Evolutionary conservation across 164 flowering plant genomes (phyloP).

Genomic region (Cinnamomum chago): DNA sequence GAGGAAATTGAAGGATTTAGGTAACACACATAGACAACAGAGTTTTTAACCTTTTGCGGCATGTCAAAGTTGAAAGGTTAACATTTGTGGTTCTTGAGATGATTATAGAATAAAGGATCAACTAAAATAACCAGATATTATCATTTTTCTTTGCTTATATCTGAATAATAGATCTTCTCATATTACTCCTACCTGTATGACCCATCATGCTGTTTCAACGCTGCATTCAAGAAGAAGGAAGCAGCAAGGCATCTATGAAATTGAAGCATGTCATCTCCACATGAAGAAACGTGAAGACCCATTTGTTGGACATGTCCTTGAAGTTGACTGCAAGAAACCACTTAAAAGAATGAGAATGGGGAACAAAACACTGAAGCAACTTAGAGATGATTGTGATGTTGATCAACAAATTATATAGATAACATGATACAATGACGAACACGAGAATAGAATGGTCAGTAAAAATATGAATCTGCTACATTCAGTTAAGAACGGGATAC

Average conservation of each 20-base stretch:
- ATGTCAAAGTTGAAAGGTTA: background rate
- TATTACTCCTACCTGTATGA: slow-evolving; percentile 58
- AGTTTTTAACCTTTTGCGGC: no score
- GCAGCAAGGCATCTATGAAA: slow-evolving; percentile 92
- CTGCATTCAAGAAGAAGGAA: slow-evolving; percentile 85
- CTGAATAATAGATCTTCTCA: background rate
- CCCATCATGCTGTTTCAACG: slow-evolving; percentile 79
- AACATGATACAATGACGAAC: no score
- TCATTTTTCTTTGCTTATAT: background rate
- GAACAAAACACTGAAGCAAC: background rate
- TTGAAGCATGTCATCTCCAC: slow-evolving; percentile 80
- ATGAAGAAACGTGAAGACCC: slow-evolving; percentile 70
- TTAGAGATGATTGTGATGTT: background rate
- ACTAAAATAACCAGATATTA: background rate
- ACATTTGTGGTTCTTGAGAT: background rate
- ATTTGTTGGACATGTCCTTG: slow-evolving; percentile 64
- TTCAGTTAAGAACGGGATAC: no score
- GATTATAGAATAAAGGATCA: no score
- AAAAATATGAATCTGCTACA: no score
- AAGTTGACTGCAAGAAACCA: slow-evolving; percentile 65
- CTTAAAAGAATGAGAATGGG: background rate
- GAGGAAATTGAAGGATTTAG: no score
- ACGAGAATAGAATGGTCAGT: no score
- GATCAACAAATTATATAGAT: no score
- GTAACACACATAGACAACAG: no score